Conservation (phyloP, 108 stramenopile genomes). For the Fistulifera pelliculosa region DNA sequence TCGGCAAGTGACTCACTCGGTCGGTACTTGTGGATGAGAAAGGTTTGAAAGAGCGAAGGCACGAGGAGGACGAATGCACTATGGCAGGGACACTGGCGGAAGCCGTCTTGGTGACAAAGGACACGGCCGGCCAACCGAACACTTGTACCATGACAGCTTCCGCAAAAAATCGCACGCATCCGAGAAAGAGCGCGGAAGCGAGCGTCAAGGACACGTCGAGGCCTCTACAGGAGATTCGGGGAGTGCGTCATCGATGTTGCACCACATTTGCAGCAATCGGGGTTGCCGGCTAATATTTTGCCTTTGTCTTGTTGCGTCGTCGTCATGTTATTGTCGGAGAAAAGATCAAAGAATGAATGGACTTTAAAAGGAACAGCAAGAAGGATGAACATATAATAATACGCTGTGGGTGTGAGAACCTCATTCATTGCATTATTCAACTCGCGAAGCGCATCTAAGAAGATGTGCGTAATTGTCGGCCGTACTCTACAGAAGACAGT, state of each 20-base stretch:
- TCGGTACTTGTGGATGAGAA: neutral
- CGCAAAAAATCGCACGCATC: neutral
- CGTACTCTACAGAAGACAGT: too few species aligned
- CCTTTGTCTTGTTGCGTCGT: neutral
- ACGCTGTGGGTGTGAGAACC: too few species aligned
- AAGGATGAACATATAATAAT: too few species aligned
- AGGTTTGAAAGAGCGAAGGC: neutral
- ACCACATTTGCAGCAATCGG: neutral
- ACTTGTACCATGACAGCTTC: neutral
- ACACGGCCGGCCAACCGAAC: slow-evolving; percentile 2
- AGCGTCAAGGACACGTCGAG: slow-evolving; percentile 8
- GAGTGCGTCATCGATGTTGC: neutral
- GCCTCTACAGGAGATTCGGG: neutral
- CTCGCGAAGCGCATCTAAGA: too few species aligned
- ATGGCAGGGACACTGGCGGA: slow-evolving; percentile 2
- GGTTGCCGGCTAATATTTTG: neutral
- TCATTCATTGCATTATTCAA: too few species aligned
- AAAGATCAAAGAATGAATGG: too few species aligned
- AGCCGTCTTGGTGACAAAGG: neutral
- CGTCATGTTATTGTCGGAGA: too few species aligned
- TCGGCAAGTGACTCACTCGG: slow-evolving; percentile 6
- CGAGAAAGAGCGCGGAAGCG: neutral
- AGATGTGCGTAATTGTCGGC: too few species aligned
- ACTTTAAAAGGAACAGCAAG: too few species aligned
- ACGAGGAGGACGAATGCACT: neutral